Conservation (phyloP, 805 yeast genomes). For the Yarrowia hollandica region DNA sequence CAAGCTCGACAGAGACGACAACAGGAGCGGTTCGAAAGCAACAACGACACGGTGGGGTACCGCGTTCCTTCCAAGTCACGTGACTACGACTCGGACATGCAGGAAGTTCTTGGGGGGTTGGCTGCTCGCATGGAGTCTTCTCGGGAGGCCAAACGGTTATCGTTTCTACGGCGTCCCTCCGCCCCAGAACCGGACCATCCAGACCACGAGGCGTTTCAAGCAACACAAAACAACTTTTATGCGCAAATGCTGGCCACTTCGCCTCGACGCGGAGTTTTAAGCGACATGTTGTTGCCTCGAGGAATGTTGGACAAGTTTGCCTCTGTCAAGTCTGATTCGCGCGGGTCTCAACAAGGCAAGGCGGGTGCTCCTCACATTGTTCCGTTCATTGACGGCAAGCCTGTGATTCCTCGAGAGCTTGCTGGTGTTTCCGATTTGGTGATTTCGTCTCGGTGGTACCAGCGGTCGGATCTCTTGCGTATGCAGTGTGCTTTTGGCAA, state of each 20-base stretch:
- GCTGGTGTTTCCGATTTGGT: background rate
- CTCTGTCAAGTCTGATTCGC: background rate
- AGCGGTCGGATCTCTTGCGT: background rate
- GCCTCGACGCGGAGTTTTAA: background rate
- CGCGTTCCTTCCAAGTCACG: background rate
- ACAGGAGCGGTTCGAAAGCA: background rate
- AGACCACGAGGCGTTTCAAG: background rate
- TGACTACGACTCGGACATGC: background rate
- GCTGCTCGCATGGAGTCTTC: background rate
- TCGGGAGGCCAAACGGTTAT: background rate
- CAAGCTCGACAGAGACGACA: background rate
- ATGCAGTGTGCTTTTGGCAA: background rate
- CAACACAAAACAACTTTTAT: background rate
- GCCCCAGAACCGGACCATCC: background rate
- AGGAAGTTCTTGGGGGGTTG: background rate
- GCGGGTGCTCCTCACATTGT: no score
- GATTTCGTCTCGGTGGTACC: background rate
- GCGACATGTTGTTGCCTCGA: background rate
- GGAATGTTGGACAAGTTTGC: background rate
- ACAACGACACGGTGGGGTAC: background rate
- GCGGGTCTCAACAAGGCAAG: background rate
- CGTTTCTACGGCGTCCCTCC: background rate
- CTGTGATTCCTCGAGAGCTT: background rate
- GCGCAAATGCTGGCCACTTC: slow-evolving; percentile 11
- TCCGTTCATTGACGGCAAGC: background rate